These are phyloP conservation scores for Leersia perrieri DNA, from an alignment of 176 grass and related monocot species.

Conservation along the genomic window DNA sequence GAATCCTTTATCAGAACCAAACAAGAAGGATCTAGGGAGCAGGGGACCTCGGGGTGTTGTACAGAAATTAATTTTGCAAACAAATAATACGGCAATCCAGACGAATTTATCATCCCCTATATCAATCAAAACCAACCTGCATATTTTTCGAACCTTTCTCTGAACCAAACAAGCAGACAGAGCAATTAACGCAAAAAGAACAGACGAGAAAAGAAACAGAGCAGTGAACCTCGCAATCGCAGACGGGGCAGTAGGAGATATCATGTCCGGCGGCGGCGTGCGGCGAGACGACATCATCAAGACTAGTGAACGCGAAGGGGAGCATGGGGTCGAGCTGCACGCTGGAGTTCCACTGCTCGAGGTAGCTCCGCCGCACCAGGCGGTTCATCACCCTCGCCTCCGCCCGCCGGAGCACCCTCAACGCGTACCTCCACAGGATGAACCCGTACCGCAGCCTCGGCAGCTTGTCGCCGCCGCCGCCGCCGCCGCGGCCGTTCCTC, in stretches of 20 bases:
- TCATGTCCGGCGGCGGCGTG: constrained; percentile 49
- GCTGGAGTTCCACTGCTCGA: constrained; percentile 71
- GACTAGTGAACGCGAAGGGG: constrained; percentile 76
- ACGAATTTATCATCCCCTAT: too few species aligned
- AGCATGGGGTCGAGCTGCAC: constrained; percentile 83
- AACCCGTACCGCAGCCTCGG: constrained; percentile 78
- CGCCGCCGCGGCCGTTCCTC: not conserved
- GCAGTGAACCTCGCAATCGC: constrained; percentile 76
- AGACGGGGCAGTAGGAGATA: constrained; percentile 83
- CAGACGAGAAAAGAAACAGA: not conserved
- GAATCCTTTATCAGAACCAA: too few species aligned
- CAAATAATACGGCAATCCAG: too few species aligned
- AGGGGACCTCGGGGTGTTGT: too few species aligned
- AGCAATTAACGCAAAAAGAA: not conserved
- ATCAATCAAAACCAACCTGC: too few species aligned
- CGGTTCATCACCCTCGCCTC: constrained; percentile 62
- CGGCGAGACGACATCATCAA: constrained; percentile 66
- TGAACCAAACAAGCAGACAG: not conserved
- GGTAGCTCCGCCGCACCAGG: constrained; percentile 82
- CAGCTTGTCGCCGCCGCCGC: constrained; percentile 8
- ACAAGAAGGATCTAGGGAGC: too few species aligned
- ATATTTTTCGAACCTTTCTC: too few species aligned
- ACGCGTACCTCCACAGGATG: constrained; percentile 61
- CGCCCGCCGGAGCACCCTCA: constrained; percentile 48
- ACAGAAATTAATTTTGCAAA: too few species aligned